Conservation (phyloP, 2,329 filamentous ascomycete genomes). For the Emmonsiellopsis sp. region DNA sequence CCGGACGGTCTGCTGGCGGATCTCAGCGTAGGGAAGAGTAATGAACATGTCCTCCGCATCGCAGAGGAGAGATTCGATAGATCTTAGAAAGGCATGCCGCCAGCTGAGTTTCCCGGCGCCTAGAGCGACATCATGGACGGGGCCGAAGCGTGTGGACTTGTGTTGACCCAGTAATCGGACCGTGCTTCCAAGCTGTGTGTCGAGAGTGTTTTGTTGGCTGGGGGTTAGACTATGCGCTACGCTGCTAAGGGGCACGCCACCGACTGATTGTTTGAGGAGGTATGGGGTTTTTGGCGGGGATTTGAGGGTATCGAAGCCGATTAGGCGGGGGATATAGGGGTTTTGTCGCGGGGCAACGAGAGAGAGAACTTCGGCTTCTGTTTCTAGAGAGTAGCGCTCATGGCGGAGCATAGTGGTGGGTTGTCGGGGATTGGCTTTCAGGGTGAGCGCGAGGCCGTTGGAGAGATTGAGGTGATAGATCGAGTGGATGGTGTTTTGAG, state of each 20-base stretch:
- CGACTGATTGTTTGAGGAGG: constrained; percentile 28
- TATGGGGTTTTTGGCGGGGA: constrained; percentile 22
- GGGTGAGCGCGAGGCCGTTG: constrained; percentile 26
- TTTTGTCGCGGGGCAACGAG: constrained; percentile 24
- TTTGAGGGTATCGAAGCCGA: constrained; percentile 26
- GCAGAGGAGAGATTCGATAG: constrained; percentile 45
- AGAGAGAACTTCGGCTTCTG: constrained; percentile 30
- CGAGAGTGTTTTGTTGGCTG: constrained; percentile 22
- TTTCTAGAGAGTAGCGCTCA: constrained; percentile 29
- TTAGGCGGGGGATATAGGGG: constrained; percentile 27
- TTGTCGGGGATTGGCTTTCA: constrained; percentile 28
- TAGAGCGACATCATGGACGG: constrained; percentile 37
- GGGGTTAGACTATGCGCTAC: constrained; percentile 11
- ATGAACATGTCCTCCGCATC: constrained; percentile 52
- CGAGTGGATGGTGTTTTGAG: constrained; percentile 26
- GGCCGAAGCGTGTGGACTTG: constrained; percentile 41
- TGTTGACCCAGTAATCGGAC: constrained; percentile 36
- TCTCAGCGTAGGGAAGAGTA: constrained; percentile 45
- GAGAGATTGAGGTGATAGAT: constrained; percentile 28
- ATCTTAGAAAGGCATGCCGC: constrained; percentile 42
- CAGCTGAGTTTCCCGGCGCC: constrained; percentile 41
- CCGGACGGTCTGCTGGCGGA: constrained; percentile 40
- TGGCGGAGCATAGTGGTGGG: constrained; percentile 30
- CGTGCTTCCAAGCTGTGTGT: constrained; percentile 26
- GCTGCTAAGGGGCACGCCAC: constrained; percentile 24